These are phyloP conservation scores for Austroboletus niveus DNA, from an alignment of 1,284 basidiomycete genomes.

Conservation along the genomic window DNA sequence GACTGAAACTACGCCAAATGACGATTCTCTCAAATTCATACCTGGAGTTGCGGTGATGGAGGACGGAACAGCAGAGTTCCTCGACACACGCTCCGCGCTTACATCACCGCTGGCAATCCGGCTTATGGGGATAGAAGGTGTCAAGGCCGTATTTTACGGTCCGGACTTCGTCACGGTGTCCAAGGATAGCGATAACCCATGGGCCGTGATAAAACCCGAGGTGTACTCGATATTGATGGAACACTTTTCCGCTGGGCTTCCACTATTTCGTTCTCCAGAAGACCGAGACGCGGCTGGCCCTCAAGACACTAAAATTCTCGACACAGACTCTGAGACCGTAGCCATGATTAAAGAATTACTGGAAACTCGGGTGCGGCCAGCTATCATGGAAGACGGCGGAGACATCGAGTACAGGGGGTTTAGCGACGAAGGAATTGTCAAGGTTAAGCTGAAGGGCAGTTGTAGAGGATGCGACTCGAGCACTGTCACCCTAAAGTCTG, in stretches of 20 bases:
- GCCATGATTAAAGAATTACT: slow-evolving; percentile 99
- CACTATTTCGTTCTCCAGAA: slow-evolving; percentile 81
- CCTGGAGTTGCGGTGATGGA: slow-evolving; percentile 90
- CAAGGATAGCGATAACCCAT: slow-evolving; percentile 84
- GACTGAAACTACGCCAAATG: slow-evolving; percentile 96
- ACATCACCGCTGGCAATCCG: slow-evolving; percentile 89
- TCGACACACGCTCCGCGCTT: slow-evolving; percentile 83
- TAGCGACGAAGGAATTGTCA: slow-evolving; percentile 68
- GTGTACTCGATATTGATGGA: slow-evolving; percentile 98
- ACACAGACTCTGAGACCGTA: slow-evolving; percentile 95
- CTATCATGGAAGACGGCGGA: slow-evolving; percentile 95
- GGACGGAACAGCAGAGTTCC: slow-evolving; percentile 88
- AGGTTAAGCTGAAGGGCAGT: slow-evolving; percentile 92
- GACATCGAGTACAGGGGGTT: slow-evolving; percentile 85
- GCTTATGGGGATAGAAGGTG: slow-evolving; percentile 91
- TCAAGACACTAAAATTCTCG: slow-evolving; percentile 94
- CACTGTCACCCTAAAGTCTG: slow-evolving; percentile 92
- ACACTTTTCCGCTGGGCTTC: slow-evolving; percentile 86
- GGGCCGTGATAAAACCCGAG: slow-evolving; percentile 96
- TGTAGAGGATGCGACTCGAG: slow-evolving; percentile 93
- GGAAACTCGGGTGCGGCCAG: slow-evolving; percentile 92
- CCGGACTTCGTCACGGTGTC: slow-evolving; percentile 98
- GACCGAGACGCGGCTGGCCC: slow-evolving; percentile 79
- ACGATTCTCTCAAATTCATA: slow-evolving; percentile 97
- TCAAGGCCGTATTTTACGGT: slow-evolving; percentile 89